Evolutionary conservation across 2,329 filamentous ascomycete genomes (phyloP).

Genomic region (Myriosclerotinia duriaeana): DNA sequence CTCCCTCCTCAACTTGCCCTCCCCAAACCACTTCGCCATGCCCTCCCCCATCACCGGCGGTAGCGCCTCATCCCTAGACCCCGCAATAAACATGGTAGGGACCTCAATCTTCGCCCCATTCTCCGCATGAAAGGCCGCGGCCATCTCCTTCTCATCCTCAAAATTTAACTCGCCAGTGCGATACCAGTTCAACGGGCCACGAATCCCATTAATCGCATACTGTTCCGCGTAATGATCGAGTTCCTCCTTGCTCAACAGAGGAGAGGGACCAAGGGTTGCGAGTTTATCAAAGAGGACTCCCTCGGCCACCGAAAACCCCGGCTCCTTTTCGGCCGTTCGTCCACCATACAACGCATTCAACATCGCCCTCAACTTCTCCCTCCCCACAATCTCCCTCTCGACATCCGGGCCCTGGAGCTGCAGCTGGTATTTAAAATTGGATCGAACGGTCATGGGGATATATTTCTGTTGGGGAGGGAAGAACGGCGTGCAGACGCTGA

Average conservation of each 20-base stretch:
- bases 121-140: constrained; percentile 50
- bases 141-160: constrained; percentile 67
- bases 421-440: constrained; percentile 81
- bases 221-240: constrained; percentile 74
- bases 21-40: constrained; percentile 65
- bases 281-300: constrained; percentile 67
- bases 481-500: constrained; percentile 80
- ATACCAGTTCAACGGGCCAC: constrained; percentile 88
- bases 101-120: constrained; percentile 52
- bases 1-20: constrained; percentile 52
- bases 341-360: constrained; percentile 72
- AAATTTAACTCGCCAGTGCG: constrained; percentile 70
- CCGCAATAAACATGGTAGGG: constrained; percentile 74
- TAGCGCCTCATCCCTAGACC: constrained; percentile 68
- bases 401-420: constrained; percentile 71
- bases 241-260: constrained; percentile 65
- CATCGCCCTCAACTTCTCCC: constrained; percentile 66
- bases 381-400: constrained; percentile 56
- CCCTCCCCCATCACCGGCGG: constrained; percentile 66
- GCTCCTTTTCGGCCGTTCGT: constrained; percentile 53
- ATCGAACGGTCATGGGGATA: constrained; percentile 54
- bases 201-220: constrained; percentile 70
- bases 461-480: constrained; percentile 53
- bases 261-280: constrained; percentile 54
- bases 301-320: constrained; percentile 56